Evolutionary conservation across 495 filamentous ascomycete genomes (phyloP), one percentile per base, ranked within the genome.

Genomic region (Bathelium albidoporum): DNA sequence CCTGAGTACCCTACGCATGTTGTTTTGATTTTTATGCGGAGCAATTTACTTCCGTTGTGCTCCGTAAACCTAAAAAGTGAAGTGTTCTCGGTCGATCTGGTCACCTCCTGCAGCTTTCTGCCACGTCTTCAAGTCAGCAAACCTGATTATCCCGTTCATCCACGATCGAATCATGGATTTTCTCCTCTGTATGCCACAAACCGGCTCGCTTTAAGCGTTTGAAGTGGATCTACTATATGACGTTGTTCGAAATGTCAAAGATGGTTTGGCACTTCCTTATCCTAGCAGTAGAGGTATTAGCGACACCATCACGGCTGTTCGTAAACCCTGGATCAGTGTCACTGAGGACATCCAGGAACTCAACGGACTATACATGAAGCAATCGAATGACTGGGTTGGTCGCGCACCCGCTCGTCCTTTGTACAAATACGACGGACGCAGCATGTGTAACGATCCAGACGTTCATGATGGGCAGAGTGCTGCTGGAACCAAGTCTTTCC

Each of bases 401-500:
- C 64, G 60, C 20, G 34, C 41, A 18, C 64, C 36, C 28, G 52
- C 53, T 20, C 43, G 59, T 22, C 44, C 39, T 22, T 53, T 66
- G 32, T 60, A 58, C 45, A 63, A 59, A 18, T 28, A 53, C 59
- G 45, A 59, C 28, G 62, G 62, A 3, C 32, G 11, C 3, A 55
- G 62, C 16, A 36, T 16, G 16, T 64, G 62, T 64, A 41, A 61
- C 31, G 22, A 61, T 9, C 14, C 14, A 24, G 20, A 32, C 36
- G 34, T 41, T 34, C 16, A 28, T 29, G 24, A n/a, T 22, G 53
- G n/a, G n/a, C n/a, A n/a, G n/a, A n/a, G n/a, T n/a, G n/a, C n/a
- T n/a, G n/a, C n/a, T n/a, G n/a, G n/a, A n/a, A 28, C 16, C 32
- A n/a, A 61, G 63, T 69, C 41, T 36, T 43, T 18, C 67, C 65